Conservation (phyloP, 495 filamentous ascomycete genomes). For the Aspergillus haitiensis region DNA sequence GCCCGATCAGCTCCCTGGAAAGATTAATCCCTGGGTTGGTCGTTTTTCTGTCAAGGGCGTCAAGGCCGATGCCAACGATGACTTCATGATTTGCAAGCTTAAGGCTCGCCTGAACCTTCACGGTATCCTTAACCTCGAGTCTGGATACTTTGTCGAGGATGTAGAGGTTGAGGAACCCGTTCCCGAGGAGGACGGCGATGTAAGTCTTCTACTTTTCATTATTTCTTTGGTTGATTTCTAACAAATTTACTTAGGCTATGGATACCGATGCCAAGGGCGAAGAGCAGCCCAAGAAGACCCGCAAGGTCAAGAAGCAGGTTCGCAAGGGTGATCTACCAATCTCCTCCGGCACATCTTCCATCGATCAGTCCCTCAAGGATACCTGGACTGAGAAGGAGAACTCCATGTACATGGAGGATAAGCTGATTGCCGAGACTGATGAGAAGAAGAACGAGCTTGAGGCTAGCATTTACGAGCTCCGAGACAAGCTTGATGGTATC, state of each 20-base stretch:
- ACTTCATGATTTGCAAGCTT: constrained; percentile 99
- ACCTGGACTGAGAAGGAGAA: constrained; percentile 74
- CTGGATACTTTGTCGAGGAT: constrained; percentile 97
- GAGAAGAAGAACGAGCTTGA: constrained; percentile 99
- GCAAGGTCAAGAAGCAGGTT: constrained; percentile 99
- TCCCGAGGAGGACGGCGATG: constrained; percentile 66
- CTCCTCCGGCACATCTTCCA: constrained; percentile 73
- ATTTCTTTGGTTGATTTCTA: constrained; percentile 12
- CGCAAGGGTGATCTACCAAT: constrained; percentile 96
- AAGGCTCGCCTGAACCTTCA: constrained; percentile 98
- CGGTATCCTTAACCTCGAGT: constrained; percentile 94
- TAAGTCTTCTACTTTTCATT: constrained; percentile 47
- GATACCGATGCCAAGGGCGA: constrained; percentile 74
- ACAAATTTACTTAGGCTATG: constrained; percentile 68
- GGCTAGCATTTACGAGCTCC: constrained; percentile 91
- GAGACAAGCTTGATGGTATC: constrained; percentile 88
- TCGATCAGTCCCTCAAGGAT: constrained; percentile 68
- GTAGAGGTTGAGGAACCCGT: constrained; percentile 96
- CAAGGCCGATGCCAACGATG: constrained; percentile 79
- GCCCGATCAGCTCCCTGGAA: constrained; percentile 84
- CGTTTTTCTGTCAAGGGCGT: constrained; percentile 92
- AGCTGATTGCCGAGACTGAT: constrained; percentile 96
- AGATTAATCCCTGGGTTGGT: constrained; percentile 91
- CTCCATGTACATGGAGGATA: constrained; percentile 95
- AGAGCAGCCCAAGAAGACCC: constrained; percentile 84